Percentiles rank a stretch among this genome's conserved stretches.
Conservation (phyloP, 805 yeast species). For the Geotrichum ghanense region DNA sequence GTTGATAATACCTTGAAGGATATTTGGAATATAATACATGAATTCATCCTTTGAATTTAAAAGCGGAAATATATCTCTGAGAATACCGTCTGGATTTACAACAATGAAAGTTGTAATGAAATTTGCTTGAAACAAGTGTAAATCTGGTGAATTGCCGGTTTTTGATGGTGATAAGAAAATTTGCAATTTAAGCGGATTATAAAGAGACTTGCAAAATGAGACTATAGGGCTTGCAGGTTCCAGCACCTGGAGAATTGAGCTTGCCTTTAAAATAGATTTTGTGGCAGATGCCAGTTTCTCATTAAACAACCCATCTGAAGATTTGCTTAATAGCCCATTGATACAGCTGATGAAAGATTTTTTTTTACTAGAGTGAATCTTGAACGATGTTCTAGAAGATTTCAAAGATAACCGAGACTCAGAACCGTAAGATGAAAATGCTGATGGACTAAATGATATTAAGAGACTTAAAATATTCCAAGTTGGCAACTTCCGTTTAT, state of each 20-base stretch:
- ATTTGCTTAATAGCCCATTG: background rate
- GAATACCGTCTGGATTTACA: background rate
- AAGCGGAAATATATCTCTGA: background rate
- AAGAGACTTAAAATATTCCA: slow-evolving; percentile 7
- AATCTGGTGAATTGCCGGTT: background rate
- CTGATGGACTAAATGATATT: background rate
- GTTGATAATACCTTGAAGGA: background rate
- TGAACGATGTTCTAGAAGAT: background rate
- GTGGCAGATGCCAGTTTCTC: background rate
- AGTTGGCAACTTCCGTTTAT: slow-evolving; percentile 11
- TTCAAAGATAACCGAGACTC: slow-evolving; percentile 16
- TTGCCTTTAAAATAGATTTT: background rate
- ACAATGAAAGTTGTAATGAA: background rate
- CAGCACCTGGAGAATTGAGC: background rate
- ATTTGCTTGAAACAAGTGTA: background rate
- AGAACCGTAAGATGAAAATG: slow-evolving; percentile 26
- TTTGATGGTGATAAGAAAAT: background rate
- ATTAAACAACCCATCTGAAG: background rate
- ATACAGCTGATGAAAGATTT: background rate
- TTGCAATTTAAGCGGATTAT: background rate
- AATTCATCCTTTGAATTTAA: background rate
- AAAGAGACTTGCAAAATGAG: background rate
- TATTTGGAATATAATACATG: background rate
- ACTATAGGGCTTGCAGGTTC: background rate
- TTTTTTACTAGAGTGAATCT: background rate